Base-by-base conservation (phyloP, 352 stramenopile species). In the Halophytophthora polymorphica region DNA sequence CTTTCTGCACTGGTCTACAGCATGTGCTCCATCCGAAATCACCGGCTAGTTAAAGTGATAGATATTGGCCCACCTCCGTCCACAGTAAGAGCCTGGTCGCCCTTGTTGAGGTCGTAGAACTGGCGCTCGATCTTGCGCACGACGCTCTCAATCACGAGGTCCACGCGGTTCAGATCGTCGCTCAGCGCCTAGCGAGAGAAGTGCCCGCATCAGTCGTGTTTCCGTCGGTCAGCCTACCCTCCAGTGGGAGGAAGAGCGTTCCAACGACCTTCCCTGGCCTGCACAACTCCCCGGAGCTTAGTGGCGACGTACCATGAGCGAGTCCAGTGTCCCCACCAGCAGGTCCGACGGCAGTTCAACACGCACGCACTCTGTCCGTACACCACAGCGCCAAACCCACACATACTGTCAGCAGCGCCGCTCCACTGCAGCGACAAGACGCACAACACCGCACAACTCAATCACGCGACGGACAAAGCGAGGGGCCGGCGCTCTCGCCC, bases 101-200 rank as follows among this genome's bases (percentile, higher is more conserved):
- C 73, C 62, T 92, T 88, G 56, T 95, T 95, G 7, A 99, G 65
- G 53, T 99, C 97, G 29, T 84, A 71, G 61, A 97, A 97, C 59
- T 98, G 96, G 36, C 95, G 90, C 75, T 99, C 96, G 51, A 99
- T 97, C 83, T 98, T 99, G 63, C 85, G 77, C 47, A 99, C 95
- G 45, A 98, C 95, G 54, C 74, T 83, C 69, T 99, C 96, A 33
- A 99, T 88, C 47, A 91, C 66, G 55, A 88, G 73, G 58, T 99
- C 96, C 34, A 98, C 96, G 58, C 97, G 97, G 40, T 94, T 95
- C 29, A 99, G 73, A 45, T 98, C 95, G 59, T 99, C 96, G 35
- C 88, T 90, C 40, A 93, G 50, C 18, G 82, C 81, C 81, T 93
- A 39, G 13, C 10, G 50, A n/a, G 21, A 23, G 11, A 2, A 19